Evolutionary conservation across 805 yeast species (phyloP), one percentile per base, ranked within the genome.

Genomic region (Nakazawaea ambrosiae): DNA sequence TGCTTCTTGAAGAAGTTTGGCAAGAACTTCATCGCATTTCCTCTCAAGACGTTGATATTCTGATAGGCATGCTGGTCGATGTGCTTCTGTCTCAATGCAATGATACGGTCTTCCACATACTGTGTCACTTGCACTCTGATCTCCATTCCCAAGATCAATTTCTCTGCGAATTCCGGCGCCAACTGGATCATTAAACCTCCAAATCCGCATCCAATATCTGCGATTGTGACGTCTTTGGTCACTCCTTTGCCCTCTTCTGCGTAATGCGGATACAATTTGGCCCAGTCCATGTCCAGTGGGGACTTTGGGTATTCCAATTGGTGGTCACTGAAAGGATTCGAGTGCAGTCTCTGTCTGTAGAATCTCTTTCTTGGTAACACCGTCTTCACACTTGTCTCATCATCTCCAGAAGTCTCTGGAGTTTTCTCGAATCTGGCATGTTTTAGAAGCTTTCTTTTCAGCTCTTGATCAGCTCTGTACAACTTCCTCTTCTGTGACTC

Each of bases 181-280:
- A 92, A 68, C 37, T 86, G 82, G 25, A 83, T 78, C 49, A 86
- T 58, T 41, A 92, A 67, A 0, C 98, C 98, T 37, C 98, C 98
- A 57, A 85, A 92, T 1, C 98, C 98, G 63, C 98, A 92, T 7
- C 98, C 98, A 42, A 92, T 75, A 56, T 92, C 98, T 4, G 97
- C 97, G 37, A 92, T 81, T 39, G 85, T 88, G 16, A 88, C 95
- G 19, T 68, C 50, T 34, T 68, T 65, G 10, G 63, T 57, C 66
- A 76, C 61, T 35, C n/a, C n/a, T 22, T 28, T 16, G 62, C 45
- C 4, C 66, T 59, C 1, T 49, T 71, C 70, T 37, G 57, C 59
- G 49, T 55, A 78, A 15, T 68, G 64, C 4, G 96, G 97, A 50
- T 78, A 90, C 36, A 82, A 62, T 50, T 66, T 72, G 1, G 70